Conservation (phyloP, 1,284 basidiomycete species). For the Moesziomyces sp. region DNA sequence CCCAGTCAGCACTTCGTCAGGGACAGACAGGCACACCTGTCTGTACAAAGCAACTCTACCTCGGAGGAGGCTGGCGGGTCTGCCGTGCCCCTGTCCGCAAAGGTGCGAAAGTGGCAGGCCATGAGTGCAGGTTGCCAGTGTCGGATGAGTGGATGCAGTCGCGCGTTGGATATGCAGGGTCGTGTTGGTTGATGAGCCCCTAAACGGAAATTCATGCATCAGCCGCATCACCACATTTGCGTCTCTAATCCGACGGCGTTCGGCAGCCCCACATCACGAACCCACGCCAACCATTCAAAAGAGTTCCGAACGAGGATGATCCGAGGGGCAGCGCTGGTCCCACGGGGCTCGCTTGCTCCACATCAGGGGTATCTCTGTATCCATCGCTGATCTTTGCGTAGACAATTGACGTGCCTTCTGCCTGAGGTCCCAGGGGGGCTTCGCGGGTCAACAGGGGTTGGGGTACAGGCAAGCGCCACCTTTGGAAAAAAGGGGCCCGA, state of each 20-base stretch:
- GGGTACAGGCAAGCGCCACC: neutral
- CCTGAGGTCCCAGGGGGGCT: too few relatives aligned
- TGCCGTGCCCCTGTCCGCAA: too few relatives aligned
- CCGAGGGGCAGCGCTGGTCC: too few relatives aligned
- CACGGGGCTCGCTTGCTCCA: neutral
- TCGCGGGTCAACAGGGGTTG: neutral
- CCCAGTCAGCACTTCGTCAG: neutral
- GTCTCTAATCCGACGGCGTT: too few relatives aligned
- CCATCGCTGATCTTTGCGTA: neutral
- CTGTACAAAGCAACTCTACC: neutral
- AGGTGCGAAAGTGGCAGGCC: too few relatives aligned
- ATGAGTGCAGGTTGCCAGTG: too few relatives aligned
- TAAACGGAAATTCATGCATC: constrained; percentile 20
- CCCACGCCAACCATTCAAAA: too few relatives aligned
- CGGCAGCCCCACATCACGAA: too few relatives aligned
- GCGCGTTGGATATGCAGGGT: constrained; percentile 23
- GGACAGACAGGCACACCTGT: neutral
- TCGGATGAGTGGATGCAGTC: neutral
- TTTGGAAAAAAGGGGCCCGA: constrained; percentile 1
- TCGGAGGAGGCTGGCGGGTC: neutral
- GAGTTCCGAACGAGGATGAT: too few relatives aligned
- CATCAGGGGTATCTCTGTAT: neutral
- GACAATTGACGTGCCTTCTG: neutral
- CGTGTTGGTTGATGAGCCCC: constrained; percentile 43
- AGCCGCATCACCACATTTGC: constrained; percentile 1